phyloP scores from a whole-genome alignment of 1,284 basidiomycete species.

The Pseudozyma hubeiensis region DNA sequence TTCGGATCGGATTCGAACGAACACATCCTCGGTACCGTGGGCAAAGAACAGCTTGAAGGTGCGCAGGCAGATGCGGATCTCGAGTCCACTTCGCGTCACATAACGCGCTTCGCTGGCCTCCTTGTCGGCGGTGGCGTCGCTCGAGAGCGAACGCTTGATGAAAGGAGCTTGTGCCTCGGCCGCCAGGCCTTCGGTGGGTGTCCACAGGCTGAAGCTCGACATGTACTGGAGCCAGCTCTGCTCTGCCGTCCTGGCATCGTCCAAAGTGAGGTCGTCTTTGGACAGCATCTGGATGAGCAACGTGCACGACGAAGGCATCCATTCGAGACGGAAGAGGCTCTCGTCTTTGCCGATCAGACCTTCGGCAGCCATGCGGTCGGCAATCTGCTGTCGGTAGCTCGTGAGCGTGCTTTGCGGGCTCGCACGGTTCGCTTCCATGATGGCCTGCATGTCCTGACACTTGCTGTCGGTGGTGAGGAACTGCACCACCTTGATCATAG shows the following conservation, averaged over 20 bases:
- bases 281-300: conserved; percentile 87
- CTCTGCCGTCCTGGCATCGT: conserved; percentile 84
- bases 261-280: conserved; percentile 86
- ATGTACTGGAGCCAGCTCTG: conserved; percentile 91
- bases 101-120: conserved; percentile 48
- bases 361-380: conserved; percentile 84
- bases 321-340: conserved; percentile 90
- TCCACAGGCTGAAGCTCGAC: conserved; percentile 77
- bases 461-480: conserved; percentile 81
- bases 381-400: conserved; percentile 85
- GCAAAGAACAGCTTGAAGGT: conserved; percentile 71
- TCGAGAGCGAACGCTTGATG: conserved; percentile 53
- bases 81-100: conserved; percentile 74
- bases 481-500: conserved; percentile 73
- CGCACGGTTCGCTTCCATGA: conserved; percentile 74
- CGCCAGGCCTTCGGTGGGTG: conserved; percentile 66
- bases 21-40: conserved; percentile 69
- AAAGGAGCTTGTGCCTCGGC: conserved; percentile 62
- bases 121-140: conserved; percentile 37
- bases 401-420: conserved; percentile 52
- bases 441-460: conserved; percentile 84
- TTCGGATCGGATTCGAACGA: conserved; percentile 56
- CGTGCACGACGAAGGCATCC: conserved; percentile 77
- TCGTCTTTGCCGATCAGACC: conserved; percentile 86
- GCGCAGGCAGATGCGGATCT: conserved; percentile 69